Percentiles rank a stretch among this genome's conserved stretches.
Conservation (phyloP, 2,329 filamentous ascomycete genomes). For the Penicillium sp. region DNA sequence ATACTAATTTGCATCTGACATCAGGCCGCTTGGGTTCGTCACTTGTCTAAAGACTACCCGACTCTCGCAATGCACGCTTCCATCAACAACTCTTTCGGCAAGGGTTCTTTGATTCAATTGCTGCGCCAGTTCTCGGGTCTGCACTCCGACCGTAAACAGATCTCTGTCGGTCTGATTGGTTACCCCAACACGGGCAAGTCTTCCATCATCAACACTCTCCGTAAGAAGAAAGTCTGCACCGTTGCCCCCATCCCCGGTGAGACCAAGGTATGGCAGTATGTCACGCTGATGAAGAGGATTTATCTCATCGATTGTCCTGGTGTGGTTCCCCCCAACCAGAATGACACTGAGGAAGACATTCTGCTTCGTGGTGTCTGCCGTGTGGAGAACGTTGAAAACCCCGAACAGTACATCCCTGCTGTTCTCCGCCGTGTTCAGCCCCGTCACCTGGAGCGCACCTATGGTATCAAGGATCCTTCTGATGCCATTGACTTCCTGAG, state of each 20-base stretch:
- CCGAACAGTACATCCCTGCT: constrained; percentile 90
- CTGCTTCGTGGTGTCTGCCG: constrained; percentile 88
- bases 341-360: constrained; percentile 84
- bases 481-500: constrained; percentile 84
- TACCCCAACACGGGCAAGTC: constrained; percentile 97
- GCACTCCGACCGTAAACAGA: constrained; percentile 89
- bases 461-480: constrained; percentile 80
- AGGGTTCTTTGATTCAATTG: constrained; percentile 89
- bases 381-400: constrained; percentile 94
- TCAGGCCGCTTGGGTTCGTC: constrained; percentile 90
- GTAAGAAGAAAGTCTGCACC: constrained; percentile 91
- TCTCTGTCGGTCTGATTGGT: constrained; percentile 85
- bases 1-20: constrained; percentile 34
- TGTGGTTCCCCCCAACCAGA: constrained; percentile 86
- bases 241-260: constrained; percentile 95
- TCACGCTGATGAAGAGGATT: constrained; percentile 91
- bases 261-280: constrained; percentile 98
- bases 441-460: constrained; percentile 89
- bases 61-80: constrained; percentile 93
- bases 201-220: constrained; percentile 93
- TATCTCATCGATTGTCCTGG: constrained; percentile 97
- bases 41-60: constrained; percentile 86
- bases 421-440: constrained; percentile 79
- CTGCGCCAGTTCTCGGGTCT: constrained; percentile 90
- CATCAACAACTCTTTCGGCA: constrained; percentile 95